These are phyloP conservation scores for Monosporozyma unispora DNA, from an alignment of 805 yeast species.

Conservation along the genomic window DNA sequence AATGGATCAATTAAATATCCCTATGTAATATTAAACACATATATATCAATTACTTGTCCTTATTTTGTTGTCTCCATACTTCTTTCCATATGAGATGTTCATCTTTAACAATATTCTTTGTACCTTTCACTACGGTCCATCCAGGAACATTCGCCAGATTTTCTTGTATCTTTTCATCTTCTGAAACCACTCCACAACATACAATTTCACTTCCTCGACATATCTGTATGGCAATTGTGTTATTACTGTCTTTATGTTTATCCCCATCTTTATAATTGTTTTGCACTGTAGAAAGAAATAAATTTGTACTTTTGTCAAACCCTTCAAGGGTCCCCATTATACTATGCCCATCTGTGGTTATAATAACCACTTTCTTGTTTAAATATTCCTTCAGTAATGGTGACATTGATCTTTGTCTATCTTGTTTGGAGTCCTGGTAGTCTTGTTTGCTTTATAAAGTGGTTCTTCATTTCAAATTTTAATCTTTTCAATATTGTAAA, in stretches of 20 bases:
- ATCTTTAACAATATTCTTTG: constrained; percentile 18
- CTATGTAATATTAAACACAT: not conserved
- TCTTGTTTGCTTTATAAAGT: not conserved
- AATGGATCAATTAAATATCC: constrained; percentile 48
- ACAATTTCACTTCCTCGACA: constrained; percentile 29
- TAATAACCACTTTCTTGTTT: constrained; percentile 42
- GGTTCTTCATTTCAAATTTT: not conserved
- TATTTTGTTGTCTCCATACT: constrained; percentile 6
- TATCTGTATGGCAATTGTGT: constrained; percentile 7
- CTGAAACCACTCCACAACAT: constrained; percentile 16
- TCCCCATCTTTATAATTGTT: constrained; percentile 38
- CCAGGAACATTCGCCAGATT: constrained; percentile 1
- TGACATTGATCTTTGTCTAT: constrained; percentile 17
- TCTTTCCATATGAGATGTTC: constrained; percentile 26
- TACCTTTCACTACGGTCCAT: constrained; percentile 13
- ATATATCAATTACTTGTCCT: not conserved
- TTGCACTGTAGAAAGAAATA: constrained; percentile 42
- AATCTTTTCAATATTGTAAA: not conserved
- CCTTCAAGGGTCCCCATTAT: constrained; percentile 46
- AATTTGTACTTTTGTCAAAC: constrained; percentile 55
- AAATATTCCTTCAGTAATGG: constrained; percentile 26
- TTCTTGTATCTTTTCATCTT: not conserved
- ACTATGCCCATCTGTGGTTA: constrained; percentile 50
- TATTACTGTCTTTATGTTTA: constrained; percentile 6
- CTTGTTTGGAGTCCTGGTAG: not conserved